Base-by-base conservation (phyloP, 2,329 filamentous ascomycete species). In the Zymoseptoria tritici region DNA sequence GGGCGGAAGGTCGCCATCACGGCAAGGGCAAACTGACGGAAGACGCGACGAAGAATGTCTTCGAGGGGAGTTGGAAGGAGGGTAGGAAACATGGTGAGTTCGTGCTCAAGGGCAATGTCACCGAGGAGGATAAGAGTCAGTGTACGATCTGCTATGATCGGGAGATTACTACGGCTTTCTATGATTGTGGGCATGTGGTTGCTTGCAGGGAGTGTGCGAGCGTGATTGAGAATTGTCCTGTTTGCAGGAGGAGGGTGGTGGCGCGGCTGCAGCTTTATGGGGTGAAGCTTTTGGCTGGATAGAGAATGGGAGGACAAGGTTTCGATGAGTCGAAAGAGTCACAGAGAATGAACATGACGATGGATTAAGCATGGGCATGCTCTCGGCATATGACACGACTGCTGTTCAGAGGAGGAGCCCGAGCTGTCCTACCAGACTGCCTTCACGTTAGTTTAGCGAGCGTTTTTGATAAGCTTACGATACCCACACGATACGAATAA, bases 101-200 rank as follows among this genome's bases (percentile, higher is more conserved):
- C n/a, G 79, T 83, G 46, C 85, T 83, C 58, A 80, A 81, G 63
- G 86, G 83, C 78, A 81, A 83, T 65, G 80, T 83, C 24, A 84
- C 83, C 2, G 83, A 86, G 57, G 83, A 86, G 59, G 81, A 84
- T 62, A 79, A 81, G 71, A 77, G 80, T 52, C 69, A 82, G 5
- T 87, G 84, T 68, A 78, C 82, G 59, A 85, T 87, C 59, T 87
- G 84, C 74, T 86, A 82, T 71, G 79, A 81, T n/a, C 79, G 80
- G 52, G 79, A 80, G 50, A 81, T 83, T 57, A 81, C 84, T 61
- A 81, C 83, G 4, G 77, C 83, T 6, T 85, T 87, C 69, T 83
- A 83, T 64, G 82, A 84, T 63, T 87, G 84, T 64, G 84, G 84
- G 0, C 84, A 87, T 67, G 81, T 86, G 19, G 80, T 84, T 52